Evolutionary conservation across 345 rosid species (phyloP).

Genomic region (Boechera retrofracta): DNA sequence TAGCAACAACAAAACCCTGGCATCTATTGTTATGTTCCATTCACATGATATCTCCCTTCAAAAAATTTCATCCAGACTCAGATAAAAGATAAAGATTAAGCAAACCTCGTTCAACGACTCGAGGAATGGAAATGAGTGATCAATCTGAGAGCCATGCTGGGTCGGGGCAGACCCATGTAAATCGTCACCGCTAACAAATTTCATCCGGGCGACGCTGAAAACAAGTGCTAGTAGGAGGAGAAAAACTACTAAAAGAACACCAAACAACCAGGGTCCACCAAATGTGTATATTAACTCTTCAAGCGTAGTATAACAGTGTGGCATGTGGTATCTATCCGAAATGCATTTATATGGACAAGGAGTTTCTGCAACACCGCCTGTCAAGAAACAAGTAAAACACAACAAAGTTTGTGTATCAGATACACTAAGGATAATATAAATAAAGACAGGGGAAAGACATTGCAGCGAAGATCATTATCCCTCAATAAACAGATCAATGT

Average conservation of each 20-base stretch:
- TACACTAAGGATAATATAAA: not conserved
- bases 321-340: slow-evolving; percentile 91
- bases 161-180: slow-evolving; percentile 63
- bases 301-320: slow-evolving; percentile 85
- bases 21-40: not conserved
- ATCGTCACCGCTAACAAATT: slow-evolving; percentile 88
- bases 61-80: not conserved
- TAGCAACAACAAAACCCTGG: not conserved
- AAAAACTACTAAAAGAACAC: slow-evolving; percentile 70
- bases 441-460: slow-evolving; percentile 8
- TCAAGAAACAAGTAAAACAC: slow-evolving; percentile 25
- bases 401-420: slow-evolving; percentile 18
- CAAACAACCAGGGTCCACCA: slow-evolving; percentile 95
- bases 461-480: not conserved
- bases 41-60: slow-evolving; percentile 20
- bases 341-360: slow-evolving; percentile 89
- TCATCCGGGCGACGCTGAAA: slow-evolving; percentile 93
- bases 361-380: slow-evolving; percentile 85
- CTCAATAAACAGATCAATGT: not conserved
- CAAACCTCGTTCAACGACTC: slow-evolving; percentile 93
- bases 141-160: slow-evolving; percentile 62
- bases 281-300: slow-evolving; percentile 93
- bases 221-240: slow-evolving; percentile 85
- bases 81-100: slow-evolving; percentile 24
- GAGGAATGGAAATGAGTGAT: slow-evolving; percentile 88